Evolutionary conservation across 1,284 basidiomycete species (phyloP).

Genomic region (Cryptococcus sp.): DNA sequence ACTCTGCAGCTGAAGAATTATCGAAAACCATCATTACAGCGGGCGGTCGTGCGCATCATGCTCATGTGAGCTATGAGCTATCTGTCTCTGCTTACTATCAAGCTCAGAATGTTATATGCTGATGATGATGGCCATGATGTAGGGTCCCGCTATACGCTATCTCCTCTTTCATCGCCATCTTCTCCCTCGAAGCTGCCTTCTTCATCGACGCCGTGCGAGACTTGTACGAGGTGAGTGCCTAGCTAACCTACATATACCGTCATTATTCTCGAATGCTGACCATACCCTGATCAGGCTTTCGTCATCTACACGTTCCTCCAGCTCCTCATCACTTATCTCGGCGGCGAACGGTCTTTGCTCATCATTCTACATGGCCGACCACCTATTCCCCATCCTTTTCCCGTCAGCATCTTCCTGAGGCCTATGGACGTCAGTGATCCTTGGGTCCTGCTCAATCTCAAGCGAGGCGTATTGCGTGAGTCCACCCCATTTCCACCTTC

Average conservation of each 20-base stretch:
- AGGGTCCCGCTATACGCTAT: conserved; percentile 87
- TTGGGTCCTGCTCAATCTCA: conserved; percentile 88
- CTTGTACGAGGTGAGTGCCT: conserved; percentile 79
- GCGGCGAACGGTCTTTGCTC: conserved; percentile 88
- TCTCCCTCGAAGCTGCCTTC: conserved; percentile 92
- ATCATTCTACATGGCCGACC: conserved; percentile 87
- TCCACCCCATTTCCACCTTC: conserved; percentile 28
- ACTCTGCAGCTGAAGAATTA: conserved; percentile 88
- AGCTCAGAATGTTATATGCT: neutral
- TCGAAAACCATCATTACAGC: conserved; percentile 74
- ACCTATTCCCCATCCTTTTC: conserved; percentile 83
- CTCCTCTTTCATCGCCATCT: conserved; percentile 87
- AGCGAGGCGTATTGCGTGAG: conserved; percentile 90
- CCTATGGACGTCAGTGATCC: conserved; percentile 87
- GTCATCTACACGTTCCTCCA: conserved; percentile 94
- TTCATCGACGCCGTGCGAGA: conserved; percentile 94
- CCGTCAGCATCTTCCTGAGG: conserved; percentile 69
- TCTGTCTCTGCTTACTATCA: neutral
- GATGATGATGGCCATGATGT: neutral
- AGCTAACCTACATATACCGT: neutral
- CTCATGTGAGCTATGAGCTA: conserved; percentile 64
- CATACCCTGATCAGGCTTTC: conserved; percentile 67
- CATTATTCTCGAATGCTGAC: conserved; percentile 9
- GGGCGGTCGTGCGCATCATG: conserved; percentile 92
- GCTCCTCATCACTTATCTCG: conserved; percentile 79